These are phyloP conservation scores for Huntiella savannae DNA, from an alignment of 2,329 filamentous ascomycete species.

Conservation along the genomic window DNA sequence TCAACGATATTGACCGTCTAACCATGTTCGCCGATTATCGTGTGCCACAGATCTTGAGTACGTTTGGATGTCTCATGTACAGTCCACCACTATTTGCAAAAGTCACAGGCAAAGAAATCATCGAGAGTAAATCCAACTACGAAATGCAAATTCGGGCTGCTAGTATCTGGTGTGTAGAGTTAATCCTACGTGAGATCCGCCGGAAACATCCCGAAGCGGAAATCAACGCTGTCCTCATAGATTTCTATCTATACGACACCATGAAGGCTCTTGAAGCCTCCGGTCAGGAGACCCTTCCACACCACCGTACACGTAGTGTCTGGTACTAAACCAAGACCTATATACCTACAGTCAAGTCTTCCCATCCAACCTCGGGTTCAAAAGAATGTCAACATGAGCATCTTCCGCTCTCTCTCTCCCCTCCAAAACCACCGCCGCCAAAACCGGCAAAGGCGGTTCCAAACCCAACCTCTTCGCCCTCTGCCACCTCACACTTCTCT, in stretches of 20 bases:
- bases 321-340: constrained; percentile 48
- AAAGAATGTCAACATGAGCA: constrained; percentile 55
- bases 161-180: constrained; percentile 90
- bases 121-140: constrained; percentile 56
- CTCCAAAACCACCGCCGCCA: constrained; percentile 64
- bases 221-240: constrained; percentile 79
- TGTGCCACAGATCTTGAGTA: constrained; percentile 79
- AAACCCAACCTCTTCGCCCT: constrained; percentile 67
- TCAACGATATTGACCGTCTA: constrained; percentile 80
- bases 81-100: constrained; percentile 58
- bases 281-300: constrained; percentile 46
- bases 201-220: constrained; percentile 49
- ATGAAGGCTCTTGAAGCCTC: constrained; percentile 66
- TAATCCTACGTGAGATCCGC: constrained; percentile 66
- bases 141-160: constrained; percentile 79
- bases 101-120: constrained; percentile 42
- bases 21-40: constrained; percentile 99
- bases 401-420: constrained; percentile 42
- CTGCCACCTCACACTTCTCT: constrained; percentile 69
- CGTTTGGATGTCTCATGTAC: constrained; percentile 65
- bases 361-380: constrained; percentile 26
- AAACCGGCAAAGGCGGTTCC: constrained; percentile 74
- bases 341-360: not conserved
- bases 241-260: constrained; percentile 92
- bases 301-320: constrained; percentile 81